phyloP scores from a whole-genome alignment of 257 asterid species.

The Cinchona pubescens region DNA sequence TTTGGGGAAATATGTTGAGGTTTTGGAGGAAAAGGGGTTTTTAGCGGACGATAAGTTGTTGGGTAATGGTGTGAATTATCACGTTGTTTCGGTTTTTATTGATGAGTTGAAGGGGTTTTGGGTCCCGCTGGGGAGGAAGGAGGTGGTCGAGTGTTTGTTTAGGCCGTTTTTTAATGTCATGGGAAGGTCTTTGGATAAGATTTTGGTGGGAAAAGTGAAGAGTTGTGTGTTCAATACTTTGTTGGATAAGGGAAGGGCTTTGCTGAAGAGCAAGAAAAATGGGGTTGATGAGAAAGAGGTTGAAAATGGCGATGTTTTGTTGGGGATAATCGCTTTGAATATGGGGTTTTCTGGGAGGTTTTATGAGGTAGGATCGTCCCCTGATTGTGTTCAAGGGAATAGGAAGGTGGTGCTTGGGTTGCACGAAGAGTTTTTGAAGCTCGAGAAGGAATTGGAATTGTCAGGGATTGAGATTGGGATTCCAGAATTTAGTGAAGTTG shows the following conservation, averaged over 20 bases:
- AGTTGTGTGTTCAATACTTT: conserved; percentile 67
- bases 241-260: conserved; percentile 47
- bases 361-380: conserved; percentile 62
- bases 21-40: conserved; percentile 56
- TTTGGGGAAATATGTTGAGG: conserved; percentile 44
- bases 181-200: conserved; percentile 51
- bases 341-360: conserved; percentile 58
- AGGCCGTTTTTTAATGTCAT: conserved; percentile 60
- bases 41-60: conserved; percentile 61
- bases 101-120: conserved; percentile 69
- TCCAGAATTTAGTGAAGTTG: conserved; percentile 41
- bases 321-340: conserved; percentile 66
- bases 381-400: conserved; percentile 71
- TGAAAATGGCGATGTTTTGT: conserved; percentile 41
- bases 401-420: conserved; percentile 70
- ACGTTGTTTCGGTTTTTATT: conserved; percentile 68
- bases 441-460: conserved; percentile 66
- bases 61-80: conserved; percentile 93
- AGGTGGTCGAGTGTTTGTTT: conserved; percentile 52
- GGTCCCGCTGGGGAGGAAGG: conserved; percentile 52
- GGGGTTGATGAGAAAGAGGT: conserved; percentile 44
- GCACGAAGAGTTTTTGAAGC: conserved; percentile 67
- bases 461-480: conserved; percentile 52
- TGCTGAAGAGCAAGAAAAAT: conserved; percentile 43
- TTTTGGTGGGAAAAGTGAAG: conserved; percentile 79